Conservation (phyloP, 2,329 filamentous ascomycete genomes). For the Didymella keratinophila region DNA sequence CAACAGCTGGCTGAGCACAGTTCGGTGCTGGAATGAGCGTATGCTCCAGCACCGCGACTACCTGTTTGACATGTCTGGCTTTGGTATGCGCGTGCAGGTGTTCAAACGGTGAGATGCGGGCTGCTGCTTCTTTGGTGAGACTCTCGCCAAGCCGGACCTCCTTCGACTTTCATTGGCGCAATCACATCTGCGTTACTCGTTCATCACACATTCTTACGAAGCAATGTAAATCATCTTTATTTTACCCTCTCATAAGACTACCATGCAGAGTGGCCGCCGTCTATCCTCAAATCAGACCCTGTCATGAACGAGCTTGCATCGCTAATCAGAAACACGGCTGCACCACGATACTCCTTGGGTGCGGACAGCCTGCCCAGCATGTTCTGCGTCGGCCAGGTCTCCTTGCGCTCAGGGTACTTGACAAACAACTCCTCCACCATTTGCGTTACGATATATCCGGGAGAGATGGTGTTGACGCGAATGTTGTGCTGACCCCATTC, state of each 20-base stretch:
- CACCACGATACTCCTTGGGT: constrained; percentile 50
- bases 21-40: constrained; percentile 9
- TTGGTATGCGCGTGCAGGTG: background rate
- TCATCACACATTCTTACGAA: background rate
- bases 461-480: constrained; percentile 81
- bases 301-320: constrained; percentile 54
- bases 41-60: constrained; percentile 25
- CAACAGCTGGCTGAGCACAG: background rate
- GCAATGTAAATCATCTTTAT: background rate
- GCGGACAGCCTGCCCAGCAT: constrained; percentile 68
- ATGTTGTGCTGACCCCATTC: constrained; percentile 79
- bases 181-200: background rate
- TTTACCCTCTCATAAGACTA: constrained; percentile 21
- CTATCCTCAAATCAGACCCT: constrained; percentile 49
- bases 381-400: constrained; percentile 83
- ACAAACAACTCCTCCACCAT: constrained; percentile 86
- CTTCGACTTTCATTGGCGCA: constrained; percentile 10
- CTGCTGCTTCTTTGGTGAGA: constrained; percentile 5
- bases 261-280: constrained; percentile 51
- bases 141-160: constrained; percentile 12
- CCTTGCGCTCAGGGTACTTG: constrained; percentile 70
- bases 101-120: background rate
- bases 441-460: constrained; percentile 80
- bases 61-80: constrained; percentile 21
- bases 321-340: constrained; percentile 51